Conservation (phyloP, 2,329 filamentous ascomycete genomes). For the Epichloe coenophiala region DNA sequence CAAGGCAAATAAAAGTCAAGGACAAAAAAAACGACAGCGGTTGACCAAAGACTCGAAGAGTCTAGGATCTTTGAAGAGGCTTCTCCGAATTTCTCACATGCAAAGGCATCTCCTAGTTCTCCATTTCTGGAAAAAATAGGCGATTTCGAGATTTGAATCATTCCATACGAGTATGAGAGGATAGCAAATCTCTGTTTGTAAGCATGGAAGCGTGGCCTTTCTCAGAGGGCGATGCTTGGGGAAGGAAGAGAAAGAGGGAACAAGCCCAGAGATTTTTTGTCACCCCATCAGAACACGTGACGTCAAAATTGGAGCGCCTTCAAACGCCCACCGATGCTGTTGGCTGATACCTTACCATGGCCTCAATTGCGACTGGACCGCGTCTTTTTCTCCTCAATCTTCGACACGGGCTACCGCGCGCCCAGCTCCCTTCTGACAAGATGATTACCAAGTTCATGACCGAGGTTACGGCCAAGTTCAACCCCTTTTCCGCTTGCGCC, state of each 20-base stretch:
- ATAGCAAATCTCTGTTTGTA: slow-evolving; percentile 8
- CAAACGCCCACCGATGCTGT: neutral
- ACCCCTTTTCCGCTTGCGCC: slow-evolving; percentile 70
- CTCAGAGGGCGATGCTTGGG: slow-evolving; percentile 11
- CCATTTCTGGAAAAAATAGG: neutral
- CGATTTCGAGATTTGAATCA: neutral
- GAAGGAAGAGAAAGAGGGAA: slow-evolving; percentile 1
- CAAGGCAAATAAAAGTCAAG: neutral
- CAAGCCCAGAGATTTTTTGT: neutral
- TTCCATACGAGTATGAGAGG: neutral
- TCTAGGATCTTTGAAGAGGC: slow-evolving; percentile 6
- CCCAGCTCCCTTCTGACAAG: slow-evolving; percentile 14
- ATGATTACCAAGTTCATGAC: slow-evolving; percentile 86
- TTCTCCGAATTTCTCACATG: slow-evolving; percentile 15
- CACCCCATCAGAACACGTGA: slow-evolving; percentile 2
- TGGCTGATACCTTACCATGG: neutral
- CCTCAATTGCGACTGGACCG: neutral
- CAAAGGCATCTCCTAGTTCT: neutral
- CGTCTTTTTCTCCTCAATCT: neutral
- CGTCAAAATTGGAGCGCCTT: slow-evolving; percentile 3
- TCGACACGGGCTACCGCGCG: neutral
- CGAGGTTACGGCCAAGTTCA: slow-evolving; percentile 75
- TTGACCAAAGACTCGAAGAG: neutral
- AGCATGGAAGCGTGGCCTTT: slow-evolving; percentile 14
- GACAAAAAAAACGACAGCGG: slow-evolving; percentile 8